phyloP scores from a whole-genome alignment of 257 asterid genomes.

The Solanum sejunctum region DNA sequence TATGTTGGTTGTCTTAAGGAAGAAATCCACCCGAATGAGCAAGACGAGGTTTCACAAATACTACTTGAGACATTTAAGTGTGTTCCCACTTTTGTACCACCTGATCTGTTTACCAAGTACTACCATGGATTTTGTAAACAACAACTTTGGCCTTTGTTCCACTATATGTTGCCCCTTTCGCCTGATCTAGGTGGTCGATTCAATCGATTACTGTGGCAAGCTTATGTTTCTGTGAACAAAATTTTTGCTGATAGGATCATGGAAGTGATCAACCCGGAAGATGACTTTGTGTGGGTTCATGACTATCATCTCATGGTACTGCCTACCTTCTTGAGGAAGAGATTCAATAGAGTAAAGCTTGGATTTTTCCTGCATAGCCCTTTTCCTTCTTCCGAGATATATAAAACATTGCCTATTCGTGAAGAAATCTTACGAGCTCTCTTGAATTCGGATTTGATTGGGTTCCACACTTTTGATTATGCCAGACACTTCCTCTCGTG shows the following conservation, averaged over 20 bases:
- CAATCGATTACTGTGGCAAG: slow-evolving; percentile 70
- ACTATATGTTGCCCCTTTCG: slow-evolving; percentile 76
- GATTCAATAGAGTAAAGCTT: slow-evolving; percentile 76
- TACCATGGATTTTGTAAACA: slow-evolving; percentile 88
- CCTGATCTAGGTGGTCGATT: slow-evolving; percentile 86
- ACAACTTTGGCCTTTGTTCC: slow-evolving; percentile 81
- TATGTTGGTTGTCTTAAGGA: slow-evolving; percentile 85
- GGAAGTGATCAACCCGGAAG: slow-evolving; percentile 91
- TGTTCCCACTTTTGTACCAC: slow-evolving; percentile 73
- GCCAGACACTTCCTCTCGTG: slow-evolving; percentile 89
- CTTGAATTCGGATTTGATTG: slow-evolving; percentile 72
- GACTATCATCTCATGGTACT: slow-evolving; percentile 82
- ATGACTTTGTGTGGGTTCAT: slow-evolving; percentile 80
- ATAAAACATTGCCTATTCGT: slow-evolving; percentile 67
- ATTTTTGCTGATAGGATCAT: slow-evolving; percentile 79
- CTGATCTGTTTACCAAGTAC: slow-evolving; percentile 48
- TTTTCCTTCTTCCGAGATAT: slow-evolving; percentile 75
- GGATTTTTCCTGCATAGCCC: slow-evolving; percentile 88
- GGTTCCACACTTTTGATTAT: slow-evolving; percentile 80
- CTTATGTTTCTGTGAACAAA: slow-evolving; percentile 82
- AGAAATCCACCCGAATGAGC: slow-evolving; percentile 73
- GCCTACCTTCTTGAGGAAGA: slow-evolving; percentile 80
- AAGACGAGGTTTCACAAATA: slow-evolving; percentile 77
- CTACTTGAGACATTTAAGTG: slow-evolving; percentile 69
- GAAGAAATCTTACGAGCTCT: slow-evolving; percentile 69